These are phyloP conservation scores for Cladosporium sp. DNA, from an alignment of 2,329 filamentous ascomycete species.

Conservation along the genomic window DNA sequence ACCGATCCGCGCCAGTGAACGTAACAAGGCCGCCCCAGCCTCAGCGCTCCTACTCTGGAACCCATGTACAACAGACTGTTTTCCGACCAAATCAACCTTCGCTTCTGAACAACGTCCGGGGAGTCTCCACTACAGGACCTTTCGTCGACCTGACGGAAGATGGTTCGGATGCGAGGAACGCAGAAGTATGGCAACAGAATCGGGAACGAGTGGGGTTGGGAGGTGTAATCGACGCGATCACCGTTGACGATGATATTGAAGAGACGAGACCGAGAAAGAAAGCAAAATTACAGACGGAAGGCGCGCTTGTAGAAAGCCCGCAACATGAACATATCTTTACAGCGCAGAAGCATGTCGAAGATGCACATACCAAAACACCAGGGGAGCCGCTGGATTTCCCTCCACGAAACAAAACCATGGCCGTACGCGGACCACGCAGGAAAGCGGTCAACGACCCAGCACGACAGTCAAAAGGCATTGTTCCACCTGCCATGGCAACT, in stretches of 20 bases:
- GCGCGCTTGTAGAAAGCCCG: conserved; percentile 1
- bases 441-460: conserved; percentile 13
- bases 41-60: conserved; percentile 12
- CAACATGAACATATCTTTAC: not conserved
- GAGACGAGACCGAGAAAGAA: conserved; percentile 26
- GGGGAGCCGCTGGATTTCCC: conserved; percentile 14
- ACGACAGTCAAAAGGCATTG: conserved; percentile 30
- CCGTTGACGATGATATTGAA: conserved; percentile 20
- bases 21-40: conserved; percentile 14
- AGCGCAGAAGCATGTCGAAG: conserved; percentile 8
- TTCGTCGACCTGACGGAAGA: conserved; percentile 25
- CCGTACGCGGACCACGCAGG: not conserved
- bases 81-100: conserved; percentile 26
- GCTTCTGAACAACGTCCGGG: conserved; percentile 30
- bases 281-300: conserved; percentile 20
- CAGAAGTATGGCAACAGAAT: conserved; percentile 19
- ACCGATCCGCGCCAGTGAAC: conserved; percentile 14
- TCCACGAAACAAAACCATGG: not conserved
- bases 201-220: conserved; percentile 7
- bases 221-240: conserved; percentile 19
- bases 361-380: conserved; percentile 18
- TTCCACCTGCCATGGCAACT: conserved; percentile 35
- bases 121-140: conserved; percentile 25
- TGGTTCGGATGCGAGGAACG: conserved; percentile 16
- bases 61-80: conserved; percentile 8